Base-by-base conservation (phyloP, 2,329 filamentous ascomycete species). In the Hypoxylon sp. region DNA sequence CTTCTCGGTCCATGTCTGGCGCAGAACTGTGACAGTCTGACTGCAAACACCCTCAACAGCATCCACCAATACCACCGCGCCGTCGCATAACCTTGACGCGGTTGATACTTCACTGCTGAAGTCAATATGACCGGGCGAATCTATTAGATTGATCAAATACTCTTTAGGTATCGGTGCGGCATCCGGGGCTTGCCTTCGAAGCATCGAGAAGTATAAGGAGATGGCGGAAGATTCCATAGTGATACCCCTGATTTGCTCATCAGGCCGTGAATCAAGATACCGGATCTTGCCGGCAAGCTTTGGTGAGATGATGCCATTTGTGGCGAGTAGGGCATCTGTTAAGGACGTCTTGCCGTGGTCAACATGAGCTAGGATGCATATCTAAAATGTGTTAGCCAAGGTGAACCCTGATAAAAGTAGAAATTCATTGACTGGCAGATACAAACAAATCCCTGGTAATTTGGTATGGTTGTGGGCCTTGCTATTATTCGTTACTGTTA, bases 211-310 rank as follows among this genome's bases (percentile, higher is more conserved):
- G 81, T 92, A 97, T 34, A 99, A 85, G 0, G 96, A 98, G 71
- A 99, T 99, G 68, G 96, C 96, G 5, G 95, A 98, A 0, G 96
- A 98, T 80, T 99, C 96, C 96, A 99, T 99, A n/a, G 96, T 99
- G 77, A 99, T 99, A 62, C 96, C 96, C 71, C 96, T 91, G 14
- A 93, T 87, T 81, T 99, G 96, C 80, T 99, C 96, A 80, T 99
- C 96, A 1, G 95, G 95, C 46, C 96, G 87, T 21, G 96, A 98
- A 82, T 99, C 96, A 65, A 99, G 89, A 77, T 98, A 99, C 72
- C 96, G 91, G 80, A 99, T 97, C 85, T 98, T 98, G 79, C 96
- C 96, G 62, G 96, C 96, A 76, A 98, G 86, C 79, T 98, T 98
- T 61, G 95, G 93, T 30, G 96, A 98, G 77, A 99, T 99, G 83